Evolutionary conservation across 2,329 filamentous ascomycete species (phyloP).

Genomic region (Pseudogymnoascus sp.): DNA sequence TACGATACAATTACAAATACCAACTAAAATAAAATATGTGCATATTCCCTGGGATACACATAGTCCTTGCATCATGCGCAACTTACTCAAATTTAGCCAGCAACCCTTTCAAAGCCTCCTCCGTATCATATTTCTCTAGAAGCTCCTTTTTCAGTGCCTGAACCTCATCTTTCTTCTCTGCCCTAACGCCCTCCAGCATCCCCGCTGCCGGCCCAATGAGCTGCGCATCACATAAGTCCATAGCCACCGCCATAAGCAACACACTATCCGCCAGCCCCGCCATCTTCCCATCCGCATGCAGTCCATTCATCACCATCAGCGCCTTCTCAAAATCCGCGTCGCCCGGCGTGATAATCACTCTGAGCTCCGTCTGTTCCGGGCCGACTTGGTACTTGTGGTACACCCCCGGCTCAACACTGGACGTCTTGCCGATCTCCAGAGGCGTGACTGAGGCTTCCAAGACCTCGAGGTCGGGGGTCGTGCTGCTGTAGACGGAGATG

Average conservation of each 20-base stretch:
- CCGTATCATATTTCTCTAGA: background rate
- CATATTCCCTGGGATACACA: background rate
- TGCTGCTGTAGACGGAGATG: constrained; percentile 16
- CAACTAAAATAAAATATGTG: background rate
- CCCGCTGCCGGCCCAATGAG: background rate
- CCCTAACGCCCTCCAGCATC: background rate
- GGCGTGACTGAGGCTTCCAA: background rate
- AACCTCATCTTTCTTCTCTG: constrained; percentile 1
- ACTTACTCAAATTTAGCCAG: background rate
- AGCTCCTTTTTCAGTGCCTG: background rate
- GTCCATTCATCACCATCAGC: constrained; percentile 19
- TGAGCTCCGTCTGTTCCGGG: constrained; percentile 12
- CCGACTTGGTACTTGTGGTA: constrained; percentile 19
- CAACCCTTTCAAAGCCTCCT: background rate
- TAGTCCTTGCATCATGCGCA: background rate
- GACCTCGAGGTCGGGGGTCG: constrained; percentile 13
- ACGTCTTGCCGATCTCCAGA: background rate
- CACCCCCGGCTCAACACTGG: constrained; percentile 12
- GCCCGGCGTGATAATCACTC: constrained; percentile 16
- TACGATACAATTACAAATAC: background rate
- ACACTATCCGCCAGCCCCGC: constrained; percentile 16
- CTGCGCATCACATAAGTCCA: constrained; percentile 17
- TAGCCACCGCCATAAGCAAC: constrained; percentile 16
- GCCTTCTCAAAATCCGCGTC: constrained; percentile 20
- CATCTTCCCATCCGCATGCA: constrained; percentile 18